Base-by-base conservation (phyloP, 179 eudicot species). In the Silene noctiflora region DNA sequence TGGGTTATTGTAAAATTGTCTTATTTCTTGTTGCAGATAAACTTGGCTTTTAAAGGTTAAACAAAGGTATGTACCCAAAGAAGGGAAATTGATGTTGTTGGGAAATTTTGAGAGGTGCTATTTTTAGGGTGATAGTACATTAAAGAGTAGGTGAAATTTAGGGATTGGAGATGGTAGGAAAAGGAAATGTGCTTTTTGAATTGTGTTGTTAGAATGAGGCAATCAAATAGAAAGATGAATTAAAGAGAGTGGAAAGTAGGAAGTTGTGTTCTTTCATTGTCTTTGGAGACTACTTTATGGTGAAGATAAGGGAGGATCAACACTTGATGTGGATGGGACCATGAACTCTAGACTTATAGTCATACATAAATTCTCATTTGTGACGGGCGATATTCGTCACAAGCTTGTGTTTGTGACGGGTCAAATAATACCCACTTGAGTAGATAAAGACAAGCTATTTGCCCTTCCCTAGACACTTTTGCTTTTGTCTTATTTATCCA, bases 241-340 rank as follows among this genome's bases (percentile, higher is more conserved):
- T 21, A 29, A 44, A 24, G 21, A 42, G 20, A 27, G 22, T 11
- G 17, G 27, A 31, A 5, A 71, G 9, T 70, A 35, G 19, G 53
- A 71, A 71, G 75, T 71, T 63, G 75, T 55, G 75, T 4, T 71
- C 21, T 71, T 71, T 71, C 75, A 71, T 71, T 71, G 75, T 71
- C 75, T 25, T 71, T 53, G 29, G 29, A 21, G 6, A 39, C 9
- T 19, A 71, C 75, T 71, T 71, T 71, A 53, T 71, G 39, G 64
- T 71, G 64, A 71, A 71, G 75, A 71, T 71, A 71, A 71, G 75
- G 35, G 6, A 7, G 75, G 63, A 71, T 51, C 56, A 35, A 71
- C 53, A 61, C 0, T n/a, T 16, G 71, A n/a, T 67, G 71, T 53
- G 75, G 75, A 51, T 46, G 73, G 53, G 73, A 8, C 17, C n/a